Percentiles rank a stretch among this genome's conserved stretches.
phyloP scores from a whole-genome alignment of 2,329 filamentous ascomycete species.

The Zalaria sp. region DNA sequence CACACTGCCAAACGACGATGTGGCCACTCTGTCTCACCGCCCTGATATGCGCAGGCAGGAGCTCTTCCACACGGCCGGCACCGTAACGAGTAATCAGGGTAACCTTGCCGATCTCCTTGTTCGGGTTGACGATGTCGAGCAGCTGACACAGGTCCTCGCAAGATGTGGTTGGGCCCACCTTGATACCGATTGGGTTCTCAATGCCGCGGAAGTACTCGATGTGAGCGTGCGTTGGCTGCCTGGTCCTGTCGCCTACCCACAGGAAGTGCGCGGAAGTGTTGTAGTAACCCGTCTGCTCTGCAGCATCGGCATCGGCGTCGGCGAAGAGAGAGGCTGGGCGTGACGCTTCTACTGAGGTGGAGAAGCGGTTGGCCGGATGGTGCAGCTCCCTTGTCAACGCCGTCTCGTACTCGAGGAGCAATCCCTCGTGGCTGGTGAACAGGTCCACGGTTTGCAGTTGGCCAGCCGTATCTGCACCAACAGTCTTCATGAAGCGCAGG shows the following conservation, averaged over 20 bases:
- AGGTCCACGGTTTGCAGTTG: constrained; percentile 86
- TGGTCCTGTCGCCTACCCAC: constrained; percentile 94
- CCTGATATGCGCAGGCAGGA: constrained; percentile 75
- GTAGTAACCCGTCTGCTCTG: constrained; percentile 54
- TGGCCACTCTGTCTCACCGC: constrained; percentile 70
- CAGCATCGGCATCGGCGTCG: constrained; percentile 9
- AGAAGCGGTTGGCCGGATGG: constrained; percentile 38
- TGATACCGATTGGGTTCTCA: constrained; percentile 90
- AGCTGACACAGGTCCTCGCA: constrained; percentile 61
- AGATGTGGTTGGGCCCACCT: constrained; percentile 80
- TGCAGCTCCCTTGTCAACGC: constrained; percentile 64
- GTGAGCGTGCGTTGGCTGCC: constrained; percentile 84
- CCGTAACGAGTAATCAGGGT: constrained; percentile 95
- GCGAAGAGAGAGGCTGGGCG: constrained; percentile 6
- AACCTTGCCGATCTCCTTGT: constrained; percentile 73
- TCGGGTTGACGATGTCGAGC: constrained; percentile 74
- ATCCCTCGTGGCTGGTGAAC: constrained; percentile 88
- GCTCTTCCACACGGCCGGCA: constrained; percentile 55
- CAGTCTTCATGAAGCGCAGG: constrained; percentile 83
- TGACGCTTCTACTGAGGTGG: constrained; percentile 7
- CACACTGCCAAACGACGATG: constrained; percentile 88
- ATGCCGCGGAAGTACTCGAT: constrained; percentile 97
- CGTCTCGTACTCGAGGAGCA: constrained; percentile 90
- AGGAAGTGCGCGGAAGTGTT: constrained; percentile 93
- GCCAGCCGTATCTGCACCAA: constrained; percentile 74